phyloP scores from a whole-genome alignment of 2,329 filamentous ascomycete species.

The Apiospora saccharicola region DNA sequence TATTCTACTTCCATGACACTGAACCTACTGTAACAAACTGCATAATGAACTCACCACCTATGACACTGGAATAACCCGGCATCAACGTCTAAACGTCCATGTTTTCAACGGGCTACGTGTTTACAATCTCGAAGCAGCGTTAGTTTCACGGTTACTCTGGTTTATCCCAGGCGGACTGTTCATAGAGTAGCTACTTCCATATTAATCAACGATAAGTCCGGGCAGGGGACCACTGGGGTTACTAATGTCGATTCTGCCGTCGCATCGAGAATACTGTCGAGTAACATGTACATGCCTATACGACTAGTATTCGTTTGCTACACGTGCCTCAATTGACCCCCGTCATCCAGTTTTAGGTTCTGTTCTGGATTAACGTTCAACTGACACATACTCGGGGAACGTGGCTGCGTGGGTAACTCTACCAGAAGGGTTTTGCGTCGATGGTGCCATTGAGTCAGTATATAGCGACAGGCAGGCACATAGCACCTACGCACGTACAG shows the following conservation, averaged over 20 bases:
- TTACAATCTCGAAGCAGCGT: background rate
- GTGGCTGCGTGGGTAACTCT: background rate
- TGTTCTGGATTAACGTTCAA: background rate
- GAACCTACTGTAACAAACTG: background rate
- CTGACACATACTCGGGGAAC: background rate
- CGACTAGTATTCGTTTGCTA: background rate
- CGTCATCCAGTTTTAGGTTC: background rate
- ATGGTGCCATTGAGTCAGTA: background rate
- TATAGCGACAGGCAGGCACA: background rate
- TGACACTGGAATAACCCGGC: no score
- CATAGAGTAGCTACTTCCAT: no score
- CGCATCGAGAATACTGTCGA: no score
- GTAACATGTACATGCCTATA: no score
- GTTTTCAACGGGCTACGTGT: background rate
- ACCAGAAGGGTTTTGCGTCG: background rate
- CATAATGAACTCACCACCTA: background rate
- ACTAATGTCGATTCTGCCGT: no score
- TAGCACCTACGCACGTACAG: background rate
- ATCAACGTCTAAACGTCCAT: background rate
- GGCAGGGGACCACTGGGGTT: no score
- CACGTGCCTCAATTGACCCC: background rate
- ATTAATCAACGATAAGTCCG: no score
- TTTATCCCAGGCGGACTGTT: no score
- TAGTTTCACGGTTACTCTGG: no score
- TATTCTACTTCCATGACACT: no score